These are phyloP conservation scores for Penicillium herquei DNA, from an alignment of 495 filamentous ascomycete species.

Conservation along the genomic window DNA sequence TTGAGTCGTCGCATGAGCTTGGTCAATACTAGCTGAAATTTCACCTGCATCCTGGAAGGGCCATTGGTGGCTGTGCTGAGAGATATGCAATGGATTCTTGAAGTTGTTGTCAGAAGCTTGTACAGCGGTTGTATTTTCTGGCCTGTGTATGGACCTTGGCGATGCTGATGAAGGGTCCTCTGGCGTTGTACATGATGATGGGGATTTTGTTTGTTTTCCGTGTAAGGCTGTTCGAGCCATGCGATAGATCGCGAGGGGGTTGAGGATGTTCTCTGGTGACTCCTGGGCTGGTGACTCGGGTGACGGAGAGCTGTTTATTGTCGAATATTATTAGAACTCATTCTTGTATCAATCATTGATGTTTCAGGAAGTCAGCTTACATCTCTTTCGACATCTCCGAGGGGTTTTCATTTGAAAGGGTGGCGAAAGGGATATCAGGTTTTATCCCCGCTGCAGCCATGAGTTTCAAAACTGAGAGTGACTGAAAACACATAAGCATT, in stretches of 20 bases:
- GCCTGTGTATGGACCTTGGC: no score
- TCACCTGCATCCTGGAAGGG: background rate
- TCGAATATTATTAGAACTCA: background rate
- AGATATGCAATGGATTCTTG: no score
- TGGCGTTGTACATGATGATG: constrained; percentile 4
- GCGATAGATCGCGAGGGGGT: constrained; percentile 22
- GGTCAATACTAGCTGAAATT: background rate
- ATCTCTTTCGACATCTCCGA: background rate
- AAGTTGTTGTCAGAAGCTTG: no score
- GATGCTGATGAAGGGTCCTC: background rate
- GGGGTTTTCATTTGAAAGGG: background rate
- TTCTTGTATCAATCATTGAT: background rate
- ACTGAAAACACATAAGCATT: constrained; percentile 4
- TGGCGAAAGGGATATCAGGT: background rate
- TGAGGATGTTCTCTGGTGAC: constrained; percentile 19
- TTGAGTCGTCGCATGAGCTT: background rate
- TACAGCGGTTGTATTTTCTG: no score
- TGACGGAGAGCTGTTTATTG: background rate
- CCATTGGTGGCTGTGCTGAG: no score
- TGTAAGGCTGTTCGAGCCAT: constrained; percentile 25
- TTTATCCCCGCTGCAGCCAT: constrained; percentile 17
- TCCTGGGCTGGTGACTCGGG: constrained; percentile 13
- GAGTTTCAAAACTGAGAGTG: constrained; percentile 17
- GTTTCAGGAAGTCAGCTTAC: constrained; percentile 11
- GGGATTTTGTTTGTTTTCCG: constrained; percentile 4